These are phyloP conservation scores for Calonectria fujianensis DNA, from an alignment of 2,329 filamentous ascomycete species.

Conservation along the genomic window DNA sequence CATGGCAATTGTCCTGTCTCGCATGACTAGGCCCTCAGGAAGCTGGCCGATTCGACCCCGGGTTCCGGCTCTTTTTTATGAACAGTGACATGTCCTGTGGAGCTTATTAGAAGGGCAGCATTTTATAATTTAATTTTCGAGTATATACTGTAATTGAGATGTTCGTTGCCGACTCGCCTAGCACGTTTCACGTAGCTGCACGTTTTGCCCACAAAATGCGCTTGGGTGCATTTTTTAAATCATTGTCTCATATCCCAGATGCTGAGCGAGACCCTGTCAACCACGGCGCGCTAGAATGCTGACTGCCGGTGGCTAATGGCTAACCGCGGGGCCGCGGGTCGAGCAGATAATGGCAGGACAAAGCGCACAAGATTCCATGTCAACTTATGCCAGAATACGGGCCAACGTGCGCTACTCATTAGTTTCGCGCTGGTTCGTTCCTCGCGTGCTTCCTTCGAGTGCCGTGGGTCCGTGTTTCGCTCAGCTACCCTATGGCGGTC, in stretches of 20 bases:
- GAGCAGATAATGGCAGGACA: not conserved
- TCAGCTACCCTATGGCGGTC: not conserved
- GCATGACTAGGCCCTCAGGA: not conserved
- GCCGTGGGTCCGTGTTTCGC: not conserved
- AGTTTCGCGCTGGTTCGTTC: not conserved
- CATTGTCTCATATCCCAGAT: slow-evolving; percentile 4
- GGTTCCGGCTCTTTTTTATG: not conserved
- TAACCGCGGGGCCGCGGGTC: slow-evolving; percentile 1
- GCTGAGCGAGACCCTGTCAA: not conserved
- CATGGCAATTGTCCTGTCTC: slow-evolving; percentile 5
- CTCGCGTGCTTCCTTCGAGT: not conserved
- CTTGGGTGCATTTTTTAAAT: slow-evolving; percentile 9
- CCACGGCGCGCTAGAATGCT: not conserved
- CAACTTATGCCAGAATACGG: not conserved
- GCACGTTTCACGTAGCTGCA: slow-evolving; percentile 4
- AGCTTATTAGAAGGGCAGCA: not conserved
- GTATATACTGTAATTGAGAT: slow-evolving; percentile 23
- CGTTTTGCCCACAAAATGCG: not conserved
- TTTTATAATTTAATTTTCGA: slow-evolving; percentile 11
- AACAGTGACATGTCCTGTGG: not conserved
- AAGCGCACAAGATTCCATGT: not conserved
- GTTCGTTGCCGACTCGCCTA: not conserved
- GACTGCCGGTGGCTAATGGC: slow-evolving; percentile 1
- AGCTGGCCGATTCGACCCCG: not conserved
- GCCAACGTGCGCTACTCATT: not conserved